Base-by-base conservation (phyloP, 805 yeast species). In the Helenozyma baotianmanensis region DNA sequence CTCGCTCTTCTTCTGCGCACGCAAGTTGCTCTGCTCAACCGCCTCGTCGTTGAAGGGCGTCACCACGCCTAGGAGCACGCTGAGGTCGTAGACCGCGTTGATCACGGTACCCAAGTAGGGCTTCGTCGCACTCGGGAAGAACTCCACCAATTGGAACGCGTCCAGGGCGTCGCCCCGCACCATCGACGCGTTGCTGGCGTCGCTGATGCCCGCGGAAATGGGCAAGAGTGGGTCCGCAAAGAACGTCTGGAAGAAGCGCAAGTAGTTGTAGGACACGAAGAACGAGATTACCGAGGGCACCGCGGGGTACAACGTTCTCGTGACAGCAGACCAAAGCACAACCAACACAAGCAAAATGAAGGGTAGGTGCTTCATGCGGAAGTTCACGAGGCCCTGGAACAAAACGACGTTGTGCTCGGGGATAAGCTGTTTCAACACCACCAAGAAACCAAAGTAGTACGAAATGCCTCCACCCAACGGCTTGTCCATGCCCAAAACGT, bases 161-260 rank as follows among this genome's bases (percentile, higher is more conserved):
- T 89, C 96, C 0, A 92, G 80, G 0, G 96, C 95, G 56, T 88
- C 96, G 23, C 97, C 96, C 9, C 79, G 60, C 15, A 68, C 53
- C 14, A 52, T 32, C 22, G 51, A 45, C 19, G 53, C 42, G 30
- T 39, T 38, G 42, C 45, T 39, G 35, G 53, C 45, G 16, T 50
- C 54, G n/a, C 53, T 56, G 26, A 37, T 42, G 22, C 58, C 53
- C 45, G 68, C 36, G 8, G 68, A 55, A 18, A 63, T 47, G 10
- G 83, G 80, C 39, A 80, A 60, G n/a, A 68, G 54, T 27, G 76
- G 79, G 35, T 76, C 82, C 14, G 63, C 54, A n/a, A 64, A 58
- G 28, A 74, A 69, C 11, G 71, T 51, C 50, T 87, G 92, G 62
- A 62, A 79, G 56, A 86, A 89, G 44, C 97, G 71, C 46, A 89